A percentile compares a stretch with the other conserved stretches of the same genome.
These are phyloP conservation scores for Dalbergia cultrata DNA, from an alignment of 306 rosid species.

Conservation along the genomic window DNA sequence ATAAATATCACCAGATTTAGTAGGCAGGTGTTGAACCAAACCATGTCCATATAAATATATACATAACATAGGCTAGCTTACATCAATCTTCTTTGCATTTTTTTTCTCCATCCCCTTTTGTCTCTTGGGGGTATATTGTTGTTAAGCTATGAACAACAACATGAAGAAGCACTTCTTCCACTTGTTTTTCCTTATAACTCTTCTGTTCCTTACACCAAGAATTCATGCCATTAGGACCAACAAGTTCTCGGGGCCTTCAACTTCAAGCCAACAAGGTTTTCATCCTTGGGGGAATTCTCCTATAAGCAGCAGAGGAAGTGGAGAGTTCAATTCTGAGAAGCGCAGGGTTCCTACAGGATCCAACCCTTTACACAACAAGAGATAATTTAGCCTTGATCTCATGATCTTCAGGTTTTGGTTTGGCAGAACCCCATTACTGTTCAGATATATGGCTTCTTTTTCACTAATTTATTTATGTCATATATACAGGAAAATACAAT, in stretches of 20 bases:
- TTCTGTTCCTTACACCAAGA: slow-evolving; percentile 60
- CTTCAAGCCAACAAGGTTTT: slow-evolving; percentile 49
- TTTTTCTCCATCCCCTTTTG: neutral
- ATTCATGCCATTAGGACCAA: slow-evolving; percentile 45
- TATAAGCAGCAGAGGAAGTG: slow-evolving; percentile 23
- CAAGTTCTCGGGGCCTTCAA: slow-evolving; percentile 57
- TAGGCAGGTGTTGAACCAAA: slow-evolving; percentile 42
- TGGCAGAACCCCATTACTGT: slow-evolving; percentile 8
- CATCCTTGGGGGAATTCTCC: slow-evolving; percentile 52
- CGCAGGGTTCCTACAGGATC: slow-evolving; percentile 93
- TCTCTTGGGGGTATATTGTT: neutral
- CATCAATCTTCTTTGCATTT: slow-evolving; percentile 39
- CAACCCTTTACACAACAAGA: slow-evolving; percentile 94
- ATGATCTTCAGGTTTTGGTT: slow-evolving; percentile 36
- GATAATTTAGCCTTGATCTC: slow-evolving; percentile 53
- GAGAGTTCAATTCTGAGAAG: slow-evolving; percentile 64
- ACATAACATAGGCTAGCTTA: slow-evolving; percentile 25
- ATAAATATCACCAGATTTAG: slow-evolving; percentile 54
- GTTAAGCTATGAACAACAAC: slow-evolving; percentile 7
- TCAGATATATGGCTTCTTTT: slow-evolving; percentile 36
- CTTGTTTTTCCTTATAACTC: slow-evolving; percentile 43
- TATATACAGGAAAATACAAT: slow-evolving; percentile 40
- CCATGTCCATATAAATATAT: slow-evolving; percentile 52
- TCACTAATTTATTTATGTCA: slow-evolving; percentile 38
- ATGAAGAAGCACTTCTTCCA: slow-evolving; percentile 71